Evolutionary conservation across 352 stramenopile genomes (phyloP), one percentile per base, ranked within the genome.

Genomic region (Phytophthora europaea): DNA sequence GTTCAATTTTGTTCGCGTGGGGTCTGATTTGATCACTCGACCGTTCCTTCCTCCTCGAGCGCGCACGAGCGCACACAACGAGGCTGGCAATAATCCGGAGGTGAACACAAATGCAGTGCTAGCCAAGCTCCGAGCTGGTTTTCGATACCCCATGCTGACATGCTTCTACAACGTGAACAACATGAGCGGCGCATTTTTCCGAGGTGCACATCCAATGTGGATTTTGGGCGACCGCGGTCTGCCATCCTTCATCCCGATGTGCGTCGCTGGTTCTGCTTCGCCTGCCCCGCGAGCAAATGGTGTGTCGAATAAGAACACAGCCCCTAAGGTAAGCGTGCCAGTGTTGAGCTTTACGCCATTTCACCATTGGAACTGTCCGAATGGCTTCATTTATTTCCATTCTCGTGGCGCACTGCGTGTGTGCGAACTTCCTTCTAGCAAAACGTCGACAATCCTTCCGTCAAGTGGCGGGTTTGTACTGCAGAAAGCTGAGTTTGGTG

Each of bases 341-440:
- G 89, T 97, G n/a, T 78, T 96, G 53, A 94, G 88, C 67, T 95
- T 94, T 61, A 96, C 90, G 33, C 84, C 89, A 1, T 97, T 97
- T 70, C 87, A 97, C 36, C 90, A 97, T 58, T 94, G 87, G 88
- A 96, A 97, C 62, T 97, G 89, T 50, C 90, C 90, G 2, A 91
- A 94, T 62, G 90, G 90, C 0, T 97, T 97, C 65, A 94, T 95
- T 56, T 97, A 95, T 67, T 97, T 94, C 78, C 90, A 97, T 60
- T 96, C 89, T 4, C 79, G 87, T 12, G 90, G 90, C 23, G 81
- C 81, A 1, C 77, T 97, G 16, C 88, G 90, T 3, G 88, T 97
- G 3, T 97, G 90, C 45, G 89, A 97, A 58, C 75, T 95, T 18
- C 90, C 90, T 5, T 92, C 89, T 0, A 93, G 76, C 40, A 91